phyloP scores from a whole-genome alignment of 2,329 filamentous ascomycete species.

The Aspergillus nomiae region DNA sequence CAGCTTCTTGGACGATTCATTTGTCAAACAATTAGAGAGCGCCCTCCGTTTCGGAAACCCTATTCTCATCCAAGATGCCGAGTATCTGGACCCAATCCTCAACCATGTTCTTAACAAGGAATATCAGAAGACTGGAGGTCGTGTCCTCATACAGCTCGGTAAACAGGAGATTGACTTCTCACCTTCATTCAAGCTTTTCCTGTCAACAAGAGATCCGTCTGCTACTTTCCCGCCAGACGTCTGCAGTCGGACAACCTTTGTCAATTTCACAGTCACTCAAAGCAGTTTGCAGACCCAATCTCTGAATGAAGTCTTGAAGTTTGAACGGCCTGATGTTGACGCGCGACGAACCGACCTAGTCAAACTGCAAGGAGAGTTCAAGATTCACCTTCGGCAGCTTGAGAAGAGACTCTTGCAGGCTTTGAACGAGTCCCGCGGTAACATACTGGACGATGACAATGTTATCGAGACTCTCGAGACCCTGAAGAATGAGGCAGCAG shows the following conservation, averaged over 20 bases:
- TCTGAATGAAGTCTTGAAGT: slow-evolving; percentile 95
- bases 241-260: slow-evolving; percentile 96
- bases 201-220: slow-evolving; percentile 94
- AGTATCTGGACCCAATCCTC: slow-evolving; percentile 93
- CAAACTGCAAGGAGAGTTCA: slow-evolving; percentile 98
- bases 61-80: slow-evolving; percentile 96
- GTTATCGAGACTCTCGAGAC: slow-evolving; percentile 98
- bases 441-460: slow-evolving; percentile 96
- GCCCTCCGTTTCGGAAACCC: slow-evolving; percentile 97
- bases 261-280: slow-evolving; percentile 99
- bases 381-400: slow-evolving; percentile 91
- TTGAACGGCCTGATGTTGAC: slow-evolving; percentile 94
- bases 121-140: slow-evolving; percentile 96
- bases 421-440: slow-evolving; percentile 94
- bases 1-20: slow-evolving; percentile 96
- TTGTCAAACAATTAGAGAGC: slow-evolving; percentile 96
- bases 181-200: slow-evolving; percentile 89
- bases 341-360: slow-evolving; percentile 95
- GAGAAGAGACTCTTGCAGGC: slow-evolving; percentile 94
- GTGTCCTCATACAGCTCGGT: slow-evolving; percentile 95
- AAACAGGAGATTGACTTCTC: slow-evolving; percentile 99
- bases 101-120: slow-evolving; percentile 99
- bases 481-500: slow-evolving; percentile 93
- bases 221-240: slow-evolving; percentile 94
- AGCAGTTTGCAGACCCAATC: slow-evolving; percentile 98